Evolutionary conservation across 345 rosid species (phyloP).

Genomic region (Pistacia integerrima): DNA sequence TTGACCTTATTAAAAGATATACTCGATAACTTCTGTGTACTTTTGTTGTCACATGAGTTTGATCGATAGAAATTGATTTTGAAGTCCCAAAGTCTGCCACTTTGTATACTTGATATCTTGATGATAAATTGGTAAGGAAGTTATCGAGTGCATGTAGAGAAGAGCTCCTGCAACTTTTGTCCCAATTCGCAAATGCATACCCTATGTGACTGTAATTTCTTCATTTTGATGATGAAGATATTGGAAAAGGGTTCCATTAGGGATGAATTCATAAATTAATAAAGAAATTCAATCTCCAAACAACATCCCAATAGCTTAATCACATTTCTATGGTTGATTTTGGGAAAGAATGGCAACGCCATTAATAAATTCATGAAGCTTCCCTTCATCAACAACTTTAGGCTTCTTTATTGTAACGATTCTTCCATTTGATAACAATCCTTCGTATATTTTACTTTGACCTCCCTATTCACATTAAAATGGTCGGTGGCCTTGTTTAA

Average conservation of each 20-base stretch:
- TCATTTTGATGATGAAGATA: background rate
- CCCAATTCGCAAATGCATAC: background rate
- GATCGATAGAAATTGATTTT: background rate
- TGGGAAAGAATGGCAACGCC: too few species aligned
- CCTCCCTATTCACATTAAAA: background rate
- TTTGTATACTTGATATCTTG: background rate
- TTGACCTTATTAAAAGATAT: background rate
- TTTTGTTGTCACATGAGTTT: background rate
- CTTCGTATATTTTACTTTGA: background rate
- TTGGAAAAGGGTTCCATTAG: slow-evolving; percentile 2
- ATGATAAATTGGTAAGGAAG: background rate
- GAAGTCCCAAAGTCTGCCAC: slow-evolving; percentile 1
- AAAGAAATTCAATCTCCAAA: background rate
- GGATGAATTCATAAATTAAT: background rate
- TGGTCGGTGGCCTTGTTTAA: background rate
- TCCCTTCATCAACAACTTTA: background rate
- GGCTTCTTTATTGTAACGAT: background rate
- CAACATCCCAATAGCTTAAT: slow-evolving; percentile 3
- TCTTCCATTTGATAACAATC: background rate
- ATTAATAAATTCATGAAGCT: background rate
- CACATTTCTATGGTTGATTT: background rate
- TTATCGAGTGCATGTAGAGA: too few species aligned
- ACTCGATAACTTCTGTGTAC: background rate
- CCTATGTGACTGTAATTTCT: background rate
- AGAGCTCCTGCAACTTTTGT: background rate